Base-by-base conservation (phyloP, 495 filamentous ascomycete species). In the Letharia lupina region DNA sequence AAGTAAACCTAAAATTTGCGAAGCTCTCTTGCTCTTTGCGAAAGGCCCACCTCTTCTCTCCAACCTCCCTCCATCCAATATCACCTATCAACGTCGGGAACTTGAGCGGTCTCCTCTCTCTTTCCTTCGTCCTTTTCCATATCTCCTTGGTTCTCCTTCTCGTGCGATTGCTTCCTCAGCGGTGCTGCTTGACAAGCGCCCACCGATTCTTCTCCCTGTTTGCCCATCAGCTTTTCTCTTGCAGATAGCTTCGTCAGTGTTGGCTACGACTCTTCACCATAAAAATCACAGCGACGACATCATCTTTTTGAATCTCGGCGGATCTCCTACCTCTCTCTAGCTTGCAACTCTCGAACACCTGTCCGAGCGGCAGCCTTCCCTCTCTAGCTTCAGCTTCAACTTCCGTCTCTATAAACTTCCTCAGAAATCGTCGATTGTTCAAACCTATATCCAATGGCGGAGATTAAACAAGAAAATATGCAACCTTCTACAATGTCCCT, bases 401-500 rank as follows among this genome's bases (percentile, higher is more conserved):
- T 50, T 66, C 58, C 45, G 56, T 66, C 64, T 58, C 52, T 66
- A 18, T 7, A 61, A 18, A 40, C 7, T 35, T 61, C 59, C 39
- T 40, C n/a, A 40, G 18, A 33, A 48, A 23, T 45, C 60, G 39
- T 67, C 52, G 33, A 58, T 68, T 63, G 56, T 62, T 61, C 62
- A 58, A 62, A 59, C 20, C 33, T 57, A 39, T 65, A 47, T n/a
- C 52, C 23, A 15, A 70, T 67, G 65, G 64, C 68, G 40, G 68
- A 70, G n/a, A 60, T 68, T 54, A 65, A 67, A 56, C 54, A 63
- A 45, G 66, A 70, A 47, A 61, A 33, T 54, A 62, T 67, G 48
- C 59, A 62, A 41, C 39, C 82, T 54, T 77, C 83, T 16, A 75
- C 81, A 37, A 68, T 71, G 64, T 82, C 84, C 73, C 82, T 89